Conservation (phyloP, 495 filamentous ascomycete genomes). For the Talaromyces adpressus region DNA sequence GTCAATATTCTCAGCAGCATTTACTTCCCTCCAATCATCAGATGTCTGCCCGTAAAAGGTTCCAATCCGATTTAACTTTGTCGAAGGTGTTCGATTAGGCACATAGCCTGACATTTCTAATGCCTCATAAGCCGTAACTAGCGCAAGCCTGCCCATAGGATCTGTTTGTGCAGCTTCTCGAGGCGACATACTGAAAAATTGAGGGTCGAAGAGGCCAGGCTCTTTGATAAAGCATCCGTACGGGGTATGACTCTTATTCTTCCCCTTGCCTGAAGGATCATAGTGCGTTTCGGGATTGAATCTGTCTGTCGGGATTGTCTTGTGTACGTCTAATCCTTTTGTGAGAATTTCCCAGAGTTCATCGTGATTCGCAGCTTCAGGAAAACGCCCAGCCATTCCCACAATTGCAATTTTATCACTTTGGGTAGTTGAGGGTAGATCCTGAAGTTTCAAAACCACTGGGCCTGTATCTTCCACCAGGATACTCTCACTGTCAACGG, state of each 20-base stretch:
- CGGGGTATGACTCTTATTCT: slow-evolving; percentile 74
- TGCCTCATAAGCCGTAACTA: slow-evolving; percentile 83
- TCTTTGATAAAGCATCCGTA: slow-evolving; percentile 88
- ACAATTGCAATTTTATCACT: slow-evolving; percentile 58
- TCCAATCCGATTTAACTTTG: slow-evolving; percentile 76
- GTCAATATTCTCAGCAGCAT: slow-evolving; percentile 81
- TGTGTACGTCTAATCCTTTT: slow-evolving; percentile 55
- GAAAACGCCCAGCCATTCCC: slow-evolving; percentile 69
- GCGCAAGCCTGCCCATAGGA: slow-evolving; percentile 76
- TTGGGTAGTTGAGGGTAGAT: not conserved
- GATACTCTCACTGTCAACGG: not conserved
- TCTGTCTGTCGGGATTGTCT: slow-evolving; percentile 56
- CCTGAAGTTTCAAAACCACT: not conserved
- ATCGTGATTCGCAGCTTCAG: slow-evolving; percentile 57
- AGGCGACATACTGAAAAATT: slow-evolving; percentile 97
- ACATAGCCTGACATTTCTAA: slow-evolving; percentile 88
- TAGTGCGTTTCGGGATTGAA: slow-evolving; percentile 74
- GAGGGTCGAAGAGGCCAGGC: slow-evolving; percentile 75
- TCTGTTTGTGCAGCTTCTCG: slow-evolving; percentile 85
- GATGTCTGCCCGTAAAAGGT: slow-evolving; percentile 94
- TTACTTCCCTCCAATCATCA: slow-evolving; percentile 87
- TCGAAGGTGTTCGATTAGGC: slow-evolving; percentile 77
- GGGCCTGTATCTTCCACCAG: not conserved
- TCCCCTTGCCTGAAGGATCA: slow-evolving; percentile 64
- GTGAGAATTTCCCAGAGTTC: slow-evolving; percentile 68